Conservation (phyloP, 2,329 filamentous ascomycete species). For the Alternaria gaisen region DNA sequence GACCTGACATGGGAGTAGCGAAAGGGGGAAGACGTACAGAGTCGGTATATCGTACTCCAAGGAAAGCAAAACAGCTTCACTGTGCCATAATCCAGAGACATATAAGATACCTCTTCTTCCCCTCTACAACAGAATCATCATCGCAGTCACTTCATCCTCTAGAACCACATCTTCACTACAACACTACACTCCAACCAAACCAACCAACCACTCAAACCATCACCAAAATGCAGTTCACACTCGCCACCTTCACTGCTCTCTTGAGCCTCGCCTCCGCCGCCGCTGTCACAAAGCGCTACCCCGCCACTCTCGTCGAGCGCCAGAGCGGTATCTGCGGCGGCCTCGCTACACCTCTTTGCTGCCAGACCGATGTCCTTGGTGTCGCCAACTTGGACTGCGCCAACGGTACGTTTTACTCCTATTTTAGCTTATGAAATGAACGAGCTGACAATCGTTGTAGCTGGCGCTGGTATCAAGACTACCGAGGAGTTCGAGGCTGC, state of each 20-base stretch:
- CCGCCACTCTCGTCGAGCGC: constrained; percentile 3
- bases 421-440: neutral
- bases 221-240: constrained; percentile 23
- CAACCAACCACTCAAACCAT: neutral
- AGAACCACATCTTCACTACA: neutral
- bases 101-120: too few relatives aligned
- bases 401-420: constrained; percentile 19
- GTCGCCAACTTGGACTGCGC: constrained; percentile 24
- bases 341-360: constrained; percentile 26
- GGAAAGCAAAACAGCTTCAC: too few relatives aligned
- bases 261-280: constrained; percentile 22
- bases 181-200: neutral
- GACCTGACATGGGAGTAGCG: too few relatives aligned
- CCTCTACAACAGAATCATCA: neutral
- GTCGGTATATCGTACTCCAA: too few relatives aligned
- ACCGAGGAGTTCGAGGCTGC: too few relatives aligned
- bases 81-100: too few relatives aligned
- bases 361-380: constrained; percentile 28
- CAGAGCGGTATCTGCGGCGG: constrained; percentile 24
- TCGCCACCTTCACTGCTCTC: constrained; percentile 21
- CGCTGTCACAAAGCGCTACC: constrained; percentile 10
- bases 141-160: constrained; percentile 4
- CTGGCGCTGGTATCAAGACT: too few relatives aligned
- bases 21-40: too few relatives aligned
- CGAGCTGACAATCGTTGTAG: too few relatives aligned